phyloP scores from a whole-genome alignment of 331 rosid species.

The Malus hybrid region DNA sequence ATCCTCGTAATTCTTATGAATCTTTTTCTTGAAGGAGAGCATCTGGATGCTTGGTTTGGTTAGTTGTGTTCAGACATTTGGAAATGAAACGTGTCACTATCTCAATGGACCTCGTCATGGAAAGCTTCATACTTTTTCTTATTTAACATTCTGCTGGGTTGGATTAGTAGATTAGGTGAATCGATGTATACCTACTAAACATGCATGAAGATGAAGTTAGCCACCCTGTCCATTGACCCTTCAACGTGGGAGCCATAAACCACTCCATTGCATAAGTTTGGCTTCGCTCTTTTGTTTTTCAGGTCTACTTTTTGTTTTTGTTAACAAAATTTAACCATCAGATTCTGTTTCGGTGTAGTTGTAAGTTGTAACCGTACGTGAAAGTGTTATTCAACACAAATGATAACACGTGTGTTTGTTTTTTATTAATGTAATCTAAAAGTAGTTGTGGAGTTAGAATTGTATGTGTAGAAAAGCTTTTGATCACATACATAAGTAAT shows the following conservation, averaged over 20 bases:
- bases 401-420: no score
- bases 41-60: not conserved
- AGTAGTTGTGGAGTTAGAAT: no score
- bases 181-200: not conserved
- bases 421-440: no score
- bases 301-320: not conserved
- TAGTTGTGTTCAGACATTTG: not conserved
- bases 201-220: not conserved
- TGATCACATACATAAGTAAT: no score
- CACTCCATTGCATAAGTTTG: constrained; percentile 5
- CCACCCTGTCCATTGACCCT: not conserved
- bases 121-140: not conserved
- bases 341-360: no score
- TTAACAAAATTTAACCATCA: not conserved
- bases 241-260: constrained; percentile 16
- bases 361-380: no score
- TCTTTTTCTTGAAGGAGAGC: not conserved
- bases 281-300: not conserved
- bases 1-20: not conserved
- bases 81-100: not conserved
- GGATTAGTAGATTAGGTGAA: not conserved
- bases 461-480: no score
- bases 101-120: not conserved
- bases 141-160: not conserved
- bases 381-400: no score